Conservation (phyloP, 2,329 filamentous ascomycete species). For the Metarhizium guizhouense region DNA sequence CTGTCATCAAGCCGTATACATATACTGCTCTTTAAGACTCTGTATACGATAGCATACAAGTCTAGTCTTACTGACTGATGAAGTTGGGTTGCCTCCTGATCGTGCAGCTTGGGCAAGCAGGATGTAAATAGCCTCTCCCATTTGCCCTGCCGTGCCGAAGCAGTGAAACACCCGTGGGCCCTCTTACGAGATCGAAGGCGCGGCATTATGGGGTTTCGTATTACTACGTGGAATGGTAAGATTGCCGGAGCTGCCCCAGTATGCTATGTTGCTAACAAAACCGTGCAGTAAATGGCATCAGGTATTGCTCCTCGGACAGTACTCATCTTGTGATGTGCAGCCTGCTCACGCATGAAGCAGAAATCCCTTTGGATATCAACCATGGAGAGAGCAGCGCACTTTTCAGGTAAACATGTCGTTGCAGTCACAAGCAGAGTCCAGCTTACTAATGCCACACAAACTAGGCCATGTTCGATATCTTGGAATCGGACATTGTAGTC, state of each 20-base stretch:
- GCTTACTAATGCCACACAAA: not conserved
- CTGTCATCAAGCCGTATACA: not conserved
- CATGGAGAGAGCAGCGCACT: slow-evolving; percentile 64
- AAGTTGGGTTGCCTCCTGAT: not conserved
- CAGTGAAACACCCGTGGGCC: not conserved
- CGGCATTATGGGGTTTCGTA: slow-evolving; percentile 59
- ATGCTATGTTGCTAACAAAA: slow-evolving; percentile 2
- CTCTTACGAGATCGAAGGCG: not conserved
- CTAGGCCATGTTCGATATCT: slow-evolving; percentile 84
- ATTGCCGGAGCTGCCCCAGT: slow-evolving; percentile 1
- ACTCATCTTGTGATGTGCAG: not conserved
- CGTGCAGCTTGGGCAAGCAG: not conserved
- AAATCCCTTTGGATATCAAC: slow-evolving; percentile 77
- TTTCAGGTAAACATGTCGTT: slow-evolving; percentile 47
- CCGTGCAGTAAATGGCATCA: slow-evolving; percentile 65
- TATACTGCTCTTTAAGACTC: not conserved
- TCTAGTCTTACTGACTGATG: not conserved
- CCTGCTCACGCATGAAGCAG: slow-evolving; percentile 27
- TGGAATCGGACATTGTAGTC: slow-evolving; percentile 86
- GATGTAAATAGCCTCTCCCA: not conserved
- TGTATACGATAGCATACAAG: not conserved
- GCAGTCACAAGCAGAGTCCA: not conserved
- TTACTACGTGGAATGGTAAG: slow-evolving; percentile 81
- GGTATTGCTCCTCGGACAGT: slow-evolving; percentile 26
- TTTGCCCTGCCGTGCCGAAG: not conserved